A percentile compares a stretch with the other conserved stretches of the same genome.
These are phyloP conservation scores for Tulasnella sp. DNA, from an alignment of 768 basidiomycete species.

Conservation along the genomic window DNA sequence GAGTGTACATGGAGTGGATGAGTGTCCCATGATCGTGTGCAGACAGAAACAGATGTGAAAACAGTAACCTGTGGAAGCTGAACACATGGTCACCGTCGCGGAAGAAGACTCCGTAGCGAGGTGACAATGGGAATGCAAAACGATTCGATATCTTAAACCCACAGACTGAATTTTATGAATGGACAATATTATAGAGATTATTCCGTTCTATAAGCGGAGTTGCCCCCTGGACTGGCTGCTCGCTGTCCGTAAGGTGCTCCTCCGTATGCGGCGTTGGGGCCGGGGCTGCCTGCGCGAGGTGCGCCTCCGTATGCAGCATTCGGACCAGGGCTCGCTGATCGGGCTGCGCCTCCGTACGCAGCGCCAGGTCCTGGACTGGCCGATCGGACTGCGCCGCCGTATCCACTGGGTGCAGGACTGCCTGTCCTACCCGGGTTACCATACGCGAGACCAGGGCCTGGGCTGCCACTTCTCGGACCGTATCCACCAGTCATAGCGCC, in stretches of 20 bases:
- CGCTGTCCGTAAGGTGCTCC: slow-evolving; percentile 21
- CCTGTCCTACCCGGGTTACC: slow-evolving; percentile 14
- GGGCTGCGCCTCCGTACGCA: slow-evolving; percentile 1
- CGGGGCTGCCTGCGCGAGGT: neutral
- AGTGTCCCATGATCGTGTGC: too few relatives aligned
- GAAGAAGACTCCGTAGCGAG: too few relatives aligned
- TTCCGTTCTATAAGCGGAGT: neutral
- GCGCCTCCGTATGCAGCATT: slow-evolving; percentile 34
- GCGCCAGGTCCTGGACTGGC: slow-evolving; percentile 12
- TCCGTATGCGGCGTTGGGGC: slow-evolving; percentile 22
- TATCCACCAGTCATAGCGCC: too few relatives aligned
- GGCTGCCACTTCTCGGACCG: slow-evolving; percentile 15
- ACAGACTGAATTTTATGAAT: too few relatives aligned
- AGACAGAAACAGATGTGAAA: too few relatives aligned
- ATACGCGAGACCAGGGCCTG: slow-evolving; percentile 23
- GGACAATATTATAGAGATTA: neutral
- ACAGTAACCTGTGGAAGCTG: too few relatives aligned
- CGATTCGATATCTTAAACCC: too few relatives aligned
- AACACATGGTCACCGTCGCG: too few relatives aligned
- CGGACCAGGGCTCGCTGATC: slow-evolving; percentile 37
- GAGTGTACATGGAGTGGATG: slow-evolving; percentile 18
- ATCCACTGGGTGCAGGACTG: slow-evolving; percentile 28
- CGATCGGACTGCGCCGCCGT: slow-evolving; percentile 19
- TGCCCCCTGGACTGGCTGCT: slow-evolving; percentile 8
- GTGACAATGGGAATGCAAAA: too few relatives aligned